Conservation (phyloP, 1,284 basidiomycete genomes). For the Puccinia novopanici region DNA sequence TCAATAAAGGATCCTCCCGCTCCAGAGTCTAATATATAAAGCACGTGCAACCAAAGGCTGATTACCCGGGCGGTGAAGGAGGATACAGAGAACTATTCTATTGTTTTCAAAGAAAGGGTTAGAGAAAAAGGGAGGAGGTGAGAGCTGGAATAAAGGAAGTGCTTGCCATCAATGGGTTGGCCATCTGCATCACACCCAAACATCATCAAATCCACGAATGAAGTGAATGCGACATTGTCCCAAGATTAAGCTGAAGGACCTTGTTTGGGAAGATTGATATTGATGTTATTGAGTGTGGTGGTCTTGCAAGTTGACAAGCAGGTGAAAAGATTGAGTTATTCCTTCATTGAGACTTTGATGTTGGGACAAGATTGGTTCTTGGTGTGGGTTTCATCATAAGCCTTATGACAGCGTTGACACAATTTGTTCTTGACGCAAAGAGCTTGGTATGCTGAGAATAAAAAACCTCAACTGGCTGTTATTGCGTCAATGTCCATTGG, state of each 20-base stretch:
- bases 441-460: not conserved
- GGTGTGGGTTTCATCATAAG: not conserved
- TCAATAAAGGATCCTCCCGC: slow-evolving; percentile 5
- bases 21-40: not conserved
- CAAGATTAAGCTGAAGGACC: not conserved
- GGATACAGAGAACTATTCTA: not conserved
- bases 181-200: not conserved
- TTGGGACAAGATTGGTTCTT: not conserved
- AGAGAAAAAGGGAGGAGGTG: not conserved
- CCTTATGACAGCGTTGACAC: not conserved
- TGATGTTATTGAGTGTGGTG: too few species aligned
- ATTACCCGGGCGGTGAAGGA: not conserved
- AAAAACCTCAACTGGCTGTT: not conserved
- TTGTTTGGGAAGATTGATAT: not conserved
- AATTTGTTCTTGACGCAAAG: slow-evolving; percentile 8
- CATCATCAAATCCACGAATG: not conserved
- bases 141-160: not conserved
- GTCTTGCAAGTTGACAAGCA: not conserved
- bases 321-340: not conserved
- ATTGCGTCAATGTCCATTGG: slow-evolving; percentile 14
- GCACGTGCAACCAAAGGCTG: not conserved
- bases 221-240: not conserved
- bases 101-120: not conserved
- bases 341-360: not conserved
- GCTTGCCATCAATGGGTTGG: not conserved